These are phyloP conservation scores for Apiospora malaysiana DNA, from an alignment of 2,329 filamentous ascomycete genomes.

Conservation along the genomic window DNA sequence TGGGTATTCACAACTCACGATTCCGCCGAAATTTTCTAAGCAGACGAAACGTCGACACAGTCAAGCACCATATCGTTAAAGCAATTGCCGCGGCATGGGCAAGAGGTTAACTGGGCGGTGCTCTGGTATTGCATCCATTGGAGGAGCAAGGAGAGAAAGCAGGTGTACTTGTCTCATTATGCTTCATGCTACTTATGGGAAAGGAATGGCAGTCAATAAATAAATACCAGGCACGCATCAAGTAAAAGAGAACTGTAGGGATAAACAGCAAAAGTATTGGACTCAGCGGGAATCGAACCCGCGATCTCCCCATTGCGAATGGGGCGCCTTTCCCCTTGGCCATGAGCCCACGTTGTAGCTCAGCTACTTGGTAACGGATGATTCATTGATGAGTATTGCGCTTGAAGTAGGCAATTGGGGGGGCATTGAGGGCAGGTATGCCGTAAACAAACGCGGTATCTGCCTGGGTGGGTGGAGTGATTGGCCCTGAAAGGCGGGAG, in stretches of 20 bases:
- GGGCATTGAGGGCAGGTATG: not conserved
- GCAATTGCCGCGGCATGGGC: not conserved
- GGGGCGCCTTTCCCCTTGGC: conserved; percentile 5
- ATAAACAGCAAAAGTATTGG: not conserved
- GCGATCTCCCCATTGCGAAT: conserved; percentile 17
- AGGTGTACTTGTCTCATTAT: no score
- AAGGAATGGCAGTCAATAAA: not conserved
- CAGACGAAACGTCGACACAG: not conserved
- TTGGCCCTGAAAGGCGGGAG: not conserved
- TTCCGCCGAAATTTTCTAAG: not conserved
- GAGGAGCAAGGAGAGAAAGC: no score
- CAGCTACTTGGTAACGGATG: not conserved
- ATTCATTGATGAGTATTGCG: not conserved
- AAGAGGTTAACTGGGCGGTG: not conserved
- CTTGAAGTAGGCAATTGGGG: not conserved
- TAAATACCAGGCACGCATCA: not conserved
- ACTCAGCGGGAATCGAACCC: conserved; percentile 18
- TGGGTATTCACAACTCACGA: not conserved
- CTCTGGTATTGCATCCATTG: not conserved
- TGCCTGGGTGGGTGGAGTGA: not conserved
- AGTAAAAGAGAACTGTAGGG: not conserved
- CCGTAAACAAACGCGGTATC: not conserved
- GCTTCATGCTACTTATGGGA: no score
- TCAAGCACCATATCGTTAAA: not conserved
- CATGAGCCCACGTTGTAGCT: not conserved